These are phyloP conservation scores for Colletotrichum tropicicola DNA, from an alignment of 2,329 filamentous ascomycete species.

Conservation along the genomic window DNA sequence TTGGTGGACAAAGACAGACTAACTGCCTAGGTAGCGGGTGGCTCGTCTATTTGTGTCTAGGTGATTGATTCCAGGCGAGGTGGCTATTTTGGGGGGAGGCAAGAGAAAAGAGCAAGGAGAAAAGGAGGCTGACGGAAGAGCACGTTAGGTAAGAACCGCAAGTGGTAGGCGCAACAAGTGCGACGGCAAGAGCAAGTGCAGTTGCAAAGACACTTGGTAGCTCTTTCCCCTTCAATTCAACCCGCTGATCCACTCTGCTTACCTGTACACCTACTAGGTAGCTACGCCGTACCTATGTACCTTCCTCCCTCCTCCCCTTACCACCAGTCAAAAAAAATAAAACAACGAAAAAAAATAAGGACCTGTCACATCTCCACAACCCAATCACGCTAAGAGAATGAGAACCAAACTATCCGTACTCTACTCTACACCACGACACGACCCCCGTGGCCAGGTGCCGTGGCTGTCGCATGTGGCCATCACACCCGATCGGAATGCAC, in stretches of 20 bases:
- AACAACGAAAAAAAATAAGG: too few species aligned
- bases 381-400: not conserved
- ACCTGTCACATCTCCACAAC: not conserved
- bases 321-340: too few species aligned
- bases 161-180: not conserved
- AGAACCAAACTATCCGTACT: not conserved
- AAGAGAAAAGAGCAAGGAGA: slow-evolving; percentile 15
- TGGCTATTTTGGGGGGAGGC: slow-evolving; percentile 11
- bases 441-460: not conserved
- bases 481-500: slow-evolving; percentile 1
- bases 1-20: not conserved
- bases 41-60: slow-evolving; percentile 21
- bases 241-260: slow-evolving; percentile 19
- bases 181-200: not conserved
- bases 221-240: slow-evolving; percentile 15
- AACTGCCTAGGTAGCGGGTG: not conserved
- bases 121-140: slow-evolving; percentile 5
- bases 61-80: slow-evolving; percentile 12
- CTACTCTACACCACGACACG: not conserved
- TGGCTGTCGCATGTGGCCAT: too few species aligned
- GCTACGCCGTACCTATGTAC: too few species aligned
- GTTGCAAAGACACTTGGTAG: not conserved
- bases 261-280: too few species aligned
- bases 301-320: too few species aligned
- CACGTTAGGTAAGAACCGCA: too few species aligned